phyloP scores from a whole-genome alignment of 2,329 filamentous ascomycete genomes.

The Uncinocarpus reesii region DNA sequence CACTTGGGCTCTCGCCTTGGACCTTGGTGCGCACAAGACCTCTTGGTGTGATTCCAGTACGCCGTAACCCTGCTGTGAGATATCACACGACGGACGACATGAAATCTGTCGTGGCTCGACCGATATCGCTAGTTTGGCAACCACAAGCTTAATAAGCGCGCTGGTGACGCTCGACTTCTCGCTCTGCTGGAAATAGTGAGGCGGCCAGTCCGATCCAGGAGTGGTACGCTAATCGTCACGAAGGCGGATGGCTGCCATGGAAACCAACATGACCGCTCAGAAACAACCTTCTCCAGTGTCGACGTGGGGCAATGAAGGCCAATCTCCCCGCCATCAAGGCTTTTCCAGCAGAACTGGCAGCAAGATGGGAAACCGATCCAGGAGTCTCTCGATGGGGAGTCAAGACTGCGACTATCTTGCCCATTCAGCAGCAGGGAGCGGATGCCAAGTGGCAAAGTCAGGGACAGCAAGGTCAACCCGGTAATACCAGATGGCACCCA shows the following conservation, averaged over 20 bases:
- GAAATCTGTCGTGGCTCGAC: not conserved
- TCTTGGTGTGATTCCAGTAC: no score
- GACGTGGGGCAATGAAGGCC: slow-evolving; percentile 7
- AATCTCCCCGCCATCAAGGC: slow-evolving; percentile 1
- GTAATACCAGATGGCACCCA: slow-evolving; percentile 6
- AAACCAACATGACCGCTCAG: slow-evolving; percentile 4
- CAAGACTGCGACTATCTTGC: not conserved
- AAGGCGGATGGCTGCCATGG: slow-evolving; percentile 4
- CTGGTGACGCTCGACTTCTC: no score
- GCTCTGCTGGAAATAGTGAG: slow-evolving; percentile 3
- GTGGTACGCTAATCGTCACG: not conserved
- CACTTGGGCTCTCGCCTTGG: not conserved
- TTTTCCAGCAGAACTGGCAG: no score
- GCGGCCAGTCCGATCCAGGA: not conserved
- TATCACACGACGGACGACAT: slow-evolving; percentile 1
- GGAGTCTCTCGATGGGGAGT: not conserved
- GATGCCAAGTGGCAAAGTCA: slow-evolving; percentile 4
- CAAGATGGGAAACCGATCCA: not conserved
- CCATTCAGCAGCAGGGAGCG: not conserved
- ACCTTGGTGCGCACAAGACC: not conserved
- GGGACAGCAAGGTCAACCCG: slow-evolving; percentile 1
- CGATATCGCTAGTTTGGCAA: not conserved
- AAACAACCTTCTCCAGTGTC: not conserved
- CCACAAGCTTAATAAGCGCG: no score
- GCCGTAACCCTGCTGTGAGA: slow-evolving; percentile 8